Percentiles rank a stretch among this genome's conserved stretches.
These are phyloP conservation scores for Alternaria arbusti DNA, from an alignment of 2,329 filamentous ascomycete genomes.

Conservation along the genomic window DNA sequence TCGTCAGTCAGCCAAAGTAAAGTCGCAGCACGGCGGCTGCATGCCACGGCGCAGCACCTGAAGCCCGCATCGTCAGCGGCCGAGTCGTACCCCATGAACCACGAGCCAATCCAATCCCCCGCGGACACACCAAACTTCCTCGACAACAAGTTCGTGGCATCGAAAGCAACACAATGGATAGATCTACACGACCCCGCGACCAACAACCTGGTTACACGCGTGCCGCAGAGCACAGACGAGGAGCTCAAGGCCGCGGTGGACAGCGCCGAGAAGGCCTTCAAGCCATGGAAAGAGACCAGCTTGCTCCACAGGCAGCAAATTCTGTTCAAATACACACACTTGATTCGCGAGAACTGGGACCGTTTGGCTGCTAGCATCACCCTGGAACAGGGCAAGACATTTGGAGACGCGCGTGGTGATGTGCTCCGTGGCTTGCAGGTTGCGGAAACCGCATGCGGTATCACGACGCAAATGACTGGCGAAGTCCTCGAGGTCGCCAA, in stretches of 20 bases:
- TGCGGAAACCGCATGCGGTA: slow-evolving; percentile 80
- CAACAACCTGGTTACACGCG: slow-evolving; percentile 82
- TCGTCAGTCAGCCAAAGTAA: slow-evolving; percentile 44
- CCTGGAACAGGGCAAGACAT: slow-evolving; percentile 87
- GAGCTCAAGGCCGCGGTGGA: slow-evolving; percentile 78
- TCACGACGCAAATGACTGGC: slow-evolving; percentile 81
- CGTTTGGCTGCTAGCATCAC: slow-evolving; percentile 83
- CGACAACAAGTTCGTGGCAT: slow-evolving; percentile 78
- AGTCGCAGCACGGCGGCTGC: slow-evolving; percentile 55
- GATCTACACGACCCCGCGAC: slow-evolving; percentile 83
- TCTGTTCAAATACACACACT: slow-evolving; percentile 83
- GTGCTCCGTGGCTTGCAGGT: slow-evolving; percentile 84
- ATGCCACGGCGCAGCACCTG: slow-evolving; percentile 62
- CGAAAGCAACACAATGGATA: slow-evolving; percentile 73
- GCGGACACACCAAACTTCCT: slow-evolving; percentile 80
- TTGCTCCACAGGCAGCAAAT: slow-evolving; percentile 79
- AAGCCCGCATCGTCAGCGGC: slow-evolving; percentile 57
- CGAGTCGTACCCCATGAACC: slow-evolving; percentile 70
- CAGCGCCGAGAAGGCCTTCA: slow-evolving; percentile 77
- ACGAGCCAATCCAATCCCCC: slow-evolving; percentile 72
- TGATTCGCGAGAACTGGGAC: slow-evolving; percentile 87
- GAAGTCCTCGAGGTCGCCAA: slow-evolving; percentile 85
- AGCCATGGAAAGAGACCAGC: slow-evolving; percentile 74
- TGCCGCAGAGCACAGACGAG: slow-evolving; percentile 79
- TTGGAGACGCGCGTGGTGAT: slow-evolving; percentile 81